Conservation (phyloP, 345 rosid species). For the Moringa oleifera region DNA sequence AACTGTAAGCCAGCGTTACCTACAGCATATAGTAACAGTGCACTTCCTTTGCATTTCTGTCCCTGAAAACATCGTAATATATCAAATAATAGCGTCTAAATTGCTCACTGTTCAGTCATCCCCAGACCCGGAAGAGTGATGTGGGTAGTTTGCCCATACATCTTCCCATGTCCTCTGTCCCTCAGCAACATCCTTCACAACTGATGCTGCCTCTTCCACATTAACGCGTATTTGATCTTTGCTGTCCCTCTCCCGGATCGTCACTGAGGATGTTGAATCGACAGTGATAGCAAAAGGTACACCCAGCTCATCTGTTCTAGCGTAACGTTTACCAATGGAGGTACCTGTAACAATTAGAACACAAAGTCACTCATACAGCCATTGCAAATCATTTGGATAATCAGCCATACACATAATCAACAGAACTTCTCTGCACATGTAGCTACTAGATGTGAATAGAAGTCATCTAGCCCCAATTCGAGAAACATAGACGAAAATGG, state of each 20-base stretch:
- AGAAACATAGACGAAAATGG: no score
- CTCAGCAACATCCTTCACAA: slow-evolving; percentile 57
- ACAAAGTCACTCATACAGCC: background rate
- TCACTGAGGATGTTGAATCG: slow-evolving; percentile 59
- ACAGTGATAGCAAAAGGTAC: slow-evolving; percentile 95
- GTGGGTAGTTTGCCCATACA: slow-evolving; percentile 67
- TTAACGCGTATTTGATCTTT: slow-evolving; percentile 79
- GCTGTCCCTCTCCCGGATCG: slow-evolving; percentile 92
- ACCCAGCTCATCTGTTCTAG: slow-evolving; percentile 91
- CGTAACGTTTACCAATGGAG: slow-evolving; percentile 90
- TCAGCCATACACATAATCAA: background rate
- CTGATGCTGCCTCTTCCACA: slow-evolving; percentile 57
- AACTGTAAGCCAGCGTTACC: no score
- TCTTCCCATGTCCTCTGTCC: slow-evolving; percentile 76
- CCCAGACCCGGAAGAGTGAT: slow-evolving; percentile 51
- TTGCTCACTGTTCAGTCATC: slow-evolving; percentile 27
- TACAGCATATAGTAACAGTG: no score
- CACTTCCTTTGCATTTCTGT: no score
- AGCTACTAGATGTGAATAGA: no score
- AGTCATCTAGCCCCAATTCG: no score
- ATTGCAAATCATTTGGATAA: background rate
- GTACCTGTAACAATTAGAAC: slow-evolving; percentile 44
- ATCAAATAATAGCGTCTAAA: background rate
- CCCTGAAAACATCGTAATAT: no score
- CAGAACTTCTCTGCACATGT: no score